Evolutionary conservation across 1,284 basidiomycete genomes (phyloP).

Genomic region (Ustilago trichophora): DNA sequence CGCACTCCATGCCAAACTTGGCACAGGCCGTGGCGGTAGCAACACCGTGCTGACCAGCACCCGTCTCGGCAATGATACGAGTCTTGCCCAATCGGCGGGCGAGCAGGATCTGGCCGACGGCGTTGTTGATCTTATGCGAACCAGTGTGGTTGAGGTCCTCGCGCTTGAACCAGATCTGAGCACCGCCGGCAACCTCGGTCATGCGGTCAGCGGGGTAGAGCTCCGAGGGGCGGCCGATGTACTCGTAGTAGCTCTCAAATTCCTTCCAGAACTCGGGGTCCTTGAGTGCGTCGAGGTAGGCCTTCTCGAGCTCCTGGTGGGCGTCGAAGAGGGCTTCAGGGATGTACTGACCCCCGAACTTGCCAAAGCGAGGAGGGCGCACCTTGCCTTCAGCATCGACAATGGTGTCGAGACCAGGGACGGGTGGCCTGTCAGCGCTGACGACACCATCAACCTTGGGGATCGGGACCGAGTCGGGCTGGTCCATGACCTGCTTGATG

Average conservation of each 20-base stretch:
- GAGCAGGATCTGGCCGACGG: slow-evolving; percentile 75
- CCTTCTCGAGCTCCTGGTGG: slow-evolving; percentile 87
- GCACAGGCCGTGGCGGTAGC: slow-evolving; percentile 98
- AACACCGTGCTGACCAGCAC: slow-evolving; percentile 97
- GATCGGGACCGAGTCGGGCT: slow-evolving; percentile 47
- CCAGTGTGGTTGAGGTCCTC: slow-evolving; percentile 78
- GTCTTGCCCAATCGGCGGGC: slow-evolving; percentile 92
- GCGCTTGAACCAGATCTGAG: slow-evolving; percentile 96
- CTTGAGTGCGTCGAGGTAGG: slow-evolving; percentile 83
- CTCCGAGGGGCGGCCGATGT: slow-evolving; percentile 81
- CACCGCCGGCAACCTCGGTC: slow-evolving; percentile 81
- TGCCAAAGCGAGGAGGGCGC: slow-evolving; percentile 82
- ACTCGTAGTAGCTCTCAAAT: slow-evolving; percentile 85
- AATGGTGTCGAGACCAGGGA: slow-evolving; percentile 53
- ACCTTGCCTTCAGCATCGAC: slow-evolving; percentile 51
- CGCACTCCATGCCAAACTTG: slow-evolving; percentile 92
- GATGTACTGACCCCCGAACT: slow-evolving; percentile 96
- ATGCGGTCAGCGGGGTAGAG: slow-evolving; percentile 80
- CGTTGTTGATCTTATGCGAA: slow-evolving; percentile 67
- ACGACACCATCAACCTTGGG: slow-evolving; percentile 61
- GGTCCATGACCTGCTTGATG: slow-evolving; percentile 47
- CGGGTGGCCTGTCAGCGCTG: slow-evolving; percentile 40
- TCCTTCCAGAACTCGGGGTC: slow-evolving; percentile 95
- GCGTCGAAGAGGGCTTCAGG: slow-evolving; percentile 93
- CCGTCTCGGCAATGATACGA: slow-evolving; percentile 97